Evolutionary conservation across 192 early-diverging fungal species (phyloP).

Genomic region (Mortierella alpina): DNA sequence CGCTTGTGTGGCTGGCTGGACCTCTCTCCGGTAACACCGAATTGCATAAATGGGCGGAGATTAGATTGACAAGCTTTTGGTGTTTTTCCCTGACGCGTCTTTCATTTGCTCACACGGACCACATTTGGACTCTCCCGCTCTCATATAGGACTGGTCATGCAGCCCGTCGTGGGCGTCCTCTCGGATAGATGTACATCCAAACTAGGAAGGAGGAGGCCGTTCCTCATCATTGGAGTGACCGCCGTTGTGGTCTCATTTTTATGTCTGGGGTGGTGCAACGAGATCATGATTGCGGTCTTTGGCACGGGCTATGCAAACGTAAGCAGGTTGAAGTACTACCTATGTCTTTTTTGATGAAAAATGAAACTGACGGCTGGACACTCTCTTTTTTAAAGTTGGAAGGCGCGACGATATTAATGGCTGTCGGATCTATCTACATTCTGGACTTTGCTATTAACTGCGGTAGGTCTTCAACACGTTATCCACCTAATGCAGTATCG

Average conservation of each 20-base stretch:
- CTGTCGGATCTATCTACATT: conserved; percentile 85
- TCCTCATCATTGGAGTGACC: conserved; percentile 79
- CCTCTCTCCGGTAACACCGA: conserved; percentile 74
- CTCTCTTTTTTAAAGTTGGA: conserved; percentile 7
- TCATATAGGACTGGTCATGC: conserved; percentile 71
- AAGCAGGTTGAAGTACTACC: conserved; percentile 26
- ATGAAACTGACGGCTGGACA: background rate
- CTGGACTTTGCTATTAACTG: conserved; percentile 96
- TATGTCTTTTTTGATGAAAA: background rate
- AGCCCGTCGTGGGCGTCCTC: conserved; percentile 86
- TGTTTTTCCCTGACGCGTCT: background rate
- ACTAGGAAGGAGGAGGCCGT: conserved; percentile 87
- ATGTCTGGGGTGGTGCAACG: conserved; percentile 83
- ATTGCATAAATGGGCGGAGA: too few species aligned
- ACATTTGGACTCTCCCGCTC: background rate
- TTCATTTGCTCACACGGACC: background rate
- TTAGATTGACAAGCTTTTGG: too few species aligned
- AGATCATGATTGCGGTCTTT: conserved; percentile 65
- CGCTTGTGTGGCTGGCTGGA: conserved; percentile 95
- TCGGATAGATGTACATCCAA: conserved; percentile 81
- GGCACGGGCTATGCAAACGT: conserved; percentile 37
- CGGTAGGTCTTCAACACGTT: conserved; percentile 41
- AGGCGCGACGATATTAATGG: conserved; percentile 67
- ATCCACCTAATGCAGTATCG: background rate
- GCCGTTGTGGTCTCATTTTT: conserved; percentile 71